These are phyloP conservation scores for Solanum phureja DNA, from an alignment of 257 asterid genomes.

Conservation along the genomic window DNA sequence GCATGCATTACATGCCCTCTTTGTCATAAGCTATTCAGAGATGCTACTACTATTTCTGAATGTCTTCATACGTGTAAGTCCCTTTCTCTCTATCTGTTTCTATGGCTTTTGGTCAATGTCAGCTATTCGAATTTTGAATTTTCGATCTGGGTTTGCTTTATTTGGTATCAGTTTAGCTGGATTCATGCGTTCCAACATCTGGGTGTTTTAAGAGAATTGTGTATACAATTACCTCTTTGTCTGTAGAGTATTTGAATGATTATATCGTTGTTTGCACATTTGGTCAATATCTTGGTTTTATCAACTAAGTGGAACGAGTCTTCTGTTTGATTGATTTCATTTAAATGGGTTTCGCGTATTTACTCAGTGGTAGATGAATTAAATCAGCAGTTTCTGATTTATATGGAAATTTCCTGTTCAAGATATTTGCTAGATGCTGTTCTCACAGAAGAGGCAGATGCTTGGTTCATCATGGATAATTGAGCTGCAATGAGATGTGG, in stretches of 20 bases:
- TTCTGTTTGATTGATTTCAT: conserved; percentile 14
- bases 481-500: background rate
- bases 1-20: conserved; percentile 99
- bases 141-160: conserved; percentile 1
- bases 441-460: background rate
- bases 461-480: background rate
- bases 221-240: background rate
- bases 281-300: background rate
- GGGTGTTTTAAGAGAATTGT: background rate
- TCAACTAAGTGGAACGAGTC: conserved; percentile 1
- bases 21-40: conserved; percentile 73
- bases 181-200: background rate
- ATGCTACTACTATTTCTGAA: conserved; percentile 90
- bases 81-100: background rate
- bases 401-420: background rate
- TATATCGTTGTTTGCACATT: background rate
- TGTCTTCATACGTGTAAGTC: conserved; percentile 95
- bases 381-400: background rate
- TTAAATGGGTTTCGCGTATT: background rate
- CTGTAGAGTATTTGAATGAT: background rate
- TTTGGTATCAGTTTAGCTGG: background rate
- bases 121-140: background rate
- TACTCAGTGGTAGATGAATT: conserved; percentile 5
- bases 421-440: background rate
- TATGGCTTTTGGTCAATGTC: background rate